phyloP scores from a whole-genome alignment of 371 early-diverging fungal genomes.

The Rhizopus sp. region DNA sequence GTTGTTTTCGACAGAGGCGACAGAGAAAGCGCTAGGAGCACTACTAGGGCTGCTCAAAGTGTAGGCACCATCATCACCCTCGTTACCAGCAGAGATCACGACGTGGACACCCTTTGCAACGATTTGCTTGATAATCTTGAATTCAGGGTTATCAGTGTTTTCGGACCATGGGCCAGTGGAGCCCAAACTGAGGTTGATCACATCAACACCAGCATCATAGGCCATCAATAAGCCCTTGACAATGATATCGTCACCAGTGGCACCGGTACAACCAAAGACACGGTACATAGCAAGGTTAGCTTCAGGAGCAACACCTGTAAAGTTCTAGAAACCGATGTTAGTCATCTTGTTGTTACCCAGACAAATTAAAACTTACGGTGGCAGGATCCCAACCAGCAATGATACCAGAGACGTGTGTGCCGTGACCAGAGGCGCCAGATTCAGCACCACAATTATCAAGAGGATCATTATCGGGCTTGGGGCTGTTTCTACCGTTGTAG shows the following conservation, averaged over 20 bases:
- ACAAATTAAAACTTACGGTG: constrained; percentile 27
- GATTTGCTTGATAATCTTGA: constrained; percentile 28
- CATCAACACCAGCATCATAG: constrained; percentile 53
- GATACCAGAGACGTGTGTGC: constrained; percentile 70
- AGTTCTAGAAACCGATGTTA: constrained; percentile 27
- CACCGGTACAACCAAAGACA: constrained; percentile 67
- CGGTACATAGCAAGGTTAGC: constrained; percentile 59
- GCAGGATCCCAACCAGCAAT: constrained; percentile 56
- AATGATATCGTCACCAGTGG: constrained; percentile 58
- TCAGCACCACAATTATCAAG: constrained; percentile 45
- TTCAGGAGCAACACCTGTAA: constrained; percentile 69
- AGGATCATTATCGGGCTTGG: constrained; percentile 37
- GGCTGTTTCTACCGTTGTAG: constrained; percentile 37
- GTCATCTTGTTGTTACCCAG: neutral
- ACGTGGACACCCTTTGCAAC: constrained; percentile 39
- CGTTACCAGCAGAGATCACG: constrained; percentile 62
- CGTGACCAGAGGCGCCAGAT: constrained; percentile 47
- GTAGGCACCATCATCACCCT: constrained; percentile 54
- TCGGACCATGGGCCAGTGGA: constrained; percentile 54
- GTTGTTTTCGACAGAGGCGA: constrained; percentile 62
- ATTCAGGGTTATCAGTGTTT: constrained; percentile 31
- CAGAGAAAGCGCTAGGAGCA: constrained; percentile 49
- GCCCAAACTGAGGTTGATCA: constrained; percentile 74
- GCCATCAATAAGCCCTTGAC: constrained; percentile 65
- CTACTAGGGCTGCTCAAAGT: constrained; percentile 55